Conservation (phyloP, 164 flowering plant genomes). For the Dillenia suffruticosa region DNA sequence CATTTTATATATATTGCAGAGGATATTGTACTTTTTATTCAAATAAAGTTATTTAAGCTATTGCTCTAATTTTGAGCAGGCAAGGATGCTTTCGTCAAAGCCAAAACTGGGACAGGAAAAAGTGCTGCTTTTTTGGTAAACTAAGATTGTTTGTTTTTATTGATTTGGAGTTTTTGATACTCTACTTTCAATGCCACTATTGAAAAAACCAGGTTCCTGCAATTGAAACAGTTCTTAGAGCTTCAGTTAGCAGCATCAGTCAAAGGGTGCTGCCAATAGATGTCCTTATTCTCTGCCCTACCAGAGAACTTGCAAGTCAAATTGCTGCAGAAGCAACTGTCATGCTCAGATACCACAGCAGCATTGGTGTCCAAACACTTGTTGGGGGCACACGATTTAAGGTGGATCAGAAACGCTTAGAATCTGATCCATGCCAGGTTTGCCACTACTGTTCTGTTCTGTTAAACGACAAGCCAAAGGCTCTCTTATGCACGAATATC, state of each 20-base stretch:
- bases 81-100: conserved; percentile 85
- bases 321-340: conserved; percentile 90
- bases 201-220: conserved; percentile 95
- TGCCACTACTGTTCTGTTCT: conserved; percentile 1
- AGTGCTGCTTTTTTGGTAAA: conserved; percentile 91
- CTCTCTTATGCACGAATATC: too few species aligned
- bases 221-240: conserved; percentile 93
- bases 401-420: conserved; percentile 80
- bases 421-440: conserved; percentile 88
- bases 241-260: conserved; percentile 25
- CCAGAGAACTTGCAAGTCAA: conserved; percentile 96
- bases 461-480: too few species aligned
- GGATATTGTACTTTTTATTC: too few species aligned
- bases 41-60: not conserved
- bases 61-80: conserved; percentile 41
- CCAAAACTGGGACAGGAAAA: conserved; percentile 94
- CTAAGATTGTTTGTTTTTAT: conserved; percentile 4
- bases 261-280: conserved; percentile 54
- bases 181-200: conserved; percentile 20
- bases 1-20: too few species aligned
- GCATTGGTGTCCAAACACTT: conserved; percentile 81
- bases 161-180: conserved; percentile 7
- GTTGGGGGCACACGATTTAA: conserved; percentile 94
- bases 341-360: conserved; percentile 74
- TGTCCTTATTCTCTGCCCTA: conserved; percentile 89